Evolutionary conservation across 2,329 filamentous ascomycete species (phyloP).

Genomic region (Trichophaea hybrida): DNA sequence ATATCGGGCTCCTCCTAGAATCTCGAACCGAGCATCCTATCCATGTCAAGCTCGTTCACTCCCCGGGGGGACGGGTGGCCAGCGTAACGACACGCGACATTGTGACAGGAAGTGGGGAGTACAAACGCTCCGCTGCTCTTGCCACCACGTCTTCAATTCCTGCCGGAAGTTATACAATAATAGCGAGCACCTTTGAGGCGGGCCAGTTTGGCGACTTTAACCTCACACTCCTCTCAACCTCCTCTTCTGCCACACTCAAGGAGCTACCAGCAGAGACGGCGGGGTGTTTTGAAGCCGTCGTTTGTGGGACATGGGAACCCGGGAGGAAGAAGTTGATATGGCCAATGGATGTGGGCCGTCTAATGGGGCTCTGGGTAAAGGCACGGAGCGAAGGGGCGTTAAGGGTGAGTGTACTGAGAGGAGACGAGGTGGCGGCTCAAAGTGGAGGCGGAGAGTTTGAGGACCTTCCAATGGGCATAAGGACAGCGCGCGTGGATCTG

Average conservation of each 20-base stretch:
- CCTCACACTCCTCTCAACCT: slow-evolving; percentile 55
- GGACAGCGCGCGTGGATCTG: slow-evolving; percentile 61
- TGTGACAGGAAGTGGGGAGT: slow-evolving; percentile 72
- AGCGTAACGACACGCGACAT: slow-evolving; percentile 61
- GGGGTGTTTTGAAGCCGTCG: slow-evolving; percentile 53
- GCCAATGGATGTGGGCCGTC: slow-evolving; percentile 11
- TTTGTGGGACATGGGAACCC: slow-evolving; percentile 38
- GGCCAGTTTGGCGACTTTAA: slow-evolving; percentile 61
- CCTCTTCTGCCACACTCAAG: slow-evolving; percentile 39
- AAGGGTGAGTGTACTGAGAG: slow-evolving; percentile 11
- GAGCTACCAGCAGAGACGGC: slow-evolving; percentile 59
- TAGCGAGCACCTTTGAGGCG: slow-evolving; percentile 80
- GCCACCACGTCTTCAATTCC: slow-evolving; percentile 47
- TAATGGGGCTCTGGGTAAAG: slow-evolving; percentile 25
- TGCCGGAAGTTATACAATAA: slow-evolving; percentile 66
- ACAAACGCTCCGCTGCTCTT: slow-evolving; percentile 63
- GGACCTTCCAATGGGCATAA: slow-evolving; percentile 50
- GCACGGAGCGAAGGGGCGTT: slow-evolving; percentile 27
- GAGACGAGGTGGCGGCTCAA: slow-evolving; percentile 4
- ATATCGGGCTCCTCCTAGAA: slow-evolving; percentile 60
- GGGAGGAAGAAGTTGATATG: slow-evolving; percentile 36
- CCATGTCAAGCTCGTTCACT: slow-evolving; percentile 72
- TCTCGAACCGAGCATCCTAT: slow-evolving; percentile 56
- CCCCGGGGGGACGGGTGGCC: slow-evolving; percentile 54
- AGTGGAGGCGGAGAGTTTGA: slow-evolving; percentile 48